Base-by-base conservation (phyloP, 2,329 filamentous ascomycete species). In the Amauroascus verrucosus region DNA sequence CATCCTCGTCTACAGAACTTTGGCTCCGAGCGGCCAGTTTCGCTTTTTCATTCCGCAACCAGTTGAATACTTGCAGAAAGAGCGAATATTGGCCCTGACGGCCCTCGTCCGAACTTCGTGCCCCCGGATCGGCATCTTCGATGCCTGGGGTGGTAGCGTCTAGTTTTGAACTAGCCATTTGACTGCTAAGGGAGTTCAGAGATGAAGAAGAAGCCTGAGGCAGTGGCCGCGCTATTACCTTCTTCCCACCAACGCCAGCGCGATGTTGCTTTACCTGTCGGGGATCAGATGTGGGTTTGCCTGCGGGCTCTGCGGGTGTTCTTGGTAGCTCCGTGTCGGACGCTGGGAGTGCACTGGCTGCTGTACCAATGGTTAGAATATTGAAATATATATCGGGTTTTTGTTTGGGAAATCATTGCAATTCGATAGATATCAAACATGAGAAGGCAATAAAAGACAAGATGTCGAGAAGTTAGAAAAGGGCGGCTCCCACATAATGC, bases 21-120 rank as follows among this genome's bases (percentile, higher is more conserved):
- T 20, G 73, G 68, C 63, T 77, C 81, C 41, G 46, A 50, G 35
- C 24, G 37, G 78, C 77, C 61, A 82, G 81, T 67, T 85, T 86
- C 30, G 75, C 71, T 64, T 84, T 85, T 70, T 96, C 89, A 48
- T 84, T 80, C 61, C 90, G 82, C 37, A 96, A 72, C 91, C 91
- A 97, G 59, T 87, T 82, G 24, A 80, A 77, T 13, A 96, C 82
- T 64, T 94, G 87, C 18, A 82, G 77, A 26, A 93, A 70, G 6
- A 94, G 64, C 43, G 58, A 61, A 46, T 64, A 58, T 37, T 69
- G 67, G 20, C 61, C 52, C 37, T 56, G 52, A 20, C 45, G 26
- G 44, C 22, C 45, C 7, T 54, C 51, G 26, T 58, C 57, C 16
- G 13, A 7, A 16, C 13, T 13, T 16, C 43, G 33, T 3, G 24